Evolutionary conservation across 2,329 filamentous ascomycete genomes (phyloP).

Genomic region (Pseudopyrenochaeta lycopersici): DNA sequence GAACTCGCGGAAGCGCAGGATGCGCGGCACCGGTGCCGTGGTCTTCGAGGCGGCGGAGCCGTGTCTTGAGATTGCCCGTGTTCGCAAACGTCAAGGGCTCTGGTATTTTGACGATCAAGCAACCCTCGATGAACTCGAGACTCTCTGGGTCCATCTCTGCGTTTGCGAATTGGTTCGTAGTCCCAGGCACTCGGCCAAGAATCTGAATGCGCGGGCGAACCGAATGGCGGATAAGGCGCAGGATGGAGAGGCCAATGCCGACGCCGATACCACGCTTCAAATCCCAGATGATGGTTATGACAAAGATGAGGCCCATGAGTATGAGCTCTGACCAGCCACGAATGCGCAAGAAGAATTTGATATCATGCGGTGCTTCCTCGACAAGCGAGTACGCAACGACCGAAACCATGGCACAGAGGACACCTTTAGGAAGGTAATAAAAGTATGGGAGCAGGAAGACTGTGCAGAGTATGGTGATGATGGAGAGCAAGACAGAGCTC

Average conservation of each 20-base stretch:
- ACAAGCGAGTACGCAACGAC: conserved; percentile 95
- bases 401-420: conserved; percentile 91
- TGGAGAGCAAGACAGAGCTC: conserved; percentile 85
- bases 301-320: conserved; percentile 89
- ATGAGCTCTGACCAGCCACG: conserved; percentile 84
- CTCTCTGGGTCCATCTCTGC: conserved; percentile 76
- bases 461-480: conserved; percentile 83
- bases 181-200: conserved; percentile 85
- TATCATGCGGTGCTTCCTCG: conserved; percentile 93
- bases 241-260: conserved; percentile 87
- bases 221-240: conserved; percentile 88
- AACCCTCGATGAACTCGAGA: conserved; percentile 90
- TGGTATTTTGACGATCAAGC: conserved; percentile 95
- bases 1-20: conserved; percentile 83
- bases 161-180: conserved; percentile 80
- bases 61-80: conserved; percentile 87
- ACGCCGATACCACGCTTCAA: conserved; percentile 92
- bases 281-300: conserved; percentile 94
- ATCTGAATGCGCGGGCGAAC: conserved; percentile 97
- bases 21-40: conserved; percentile 89
- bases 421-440: conserved; percentile 96
- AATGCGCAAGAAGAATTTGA: conserved; percentile 87
- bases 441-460: conserved; percentile 88
- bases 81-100: conserved; percentile 98
- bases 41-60: conserved; percentile 82